Base-by-base conservation (phyloP, 1,139 yeast species). In the Meyerozyma guilliermondii region DNA sequence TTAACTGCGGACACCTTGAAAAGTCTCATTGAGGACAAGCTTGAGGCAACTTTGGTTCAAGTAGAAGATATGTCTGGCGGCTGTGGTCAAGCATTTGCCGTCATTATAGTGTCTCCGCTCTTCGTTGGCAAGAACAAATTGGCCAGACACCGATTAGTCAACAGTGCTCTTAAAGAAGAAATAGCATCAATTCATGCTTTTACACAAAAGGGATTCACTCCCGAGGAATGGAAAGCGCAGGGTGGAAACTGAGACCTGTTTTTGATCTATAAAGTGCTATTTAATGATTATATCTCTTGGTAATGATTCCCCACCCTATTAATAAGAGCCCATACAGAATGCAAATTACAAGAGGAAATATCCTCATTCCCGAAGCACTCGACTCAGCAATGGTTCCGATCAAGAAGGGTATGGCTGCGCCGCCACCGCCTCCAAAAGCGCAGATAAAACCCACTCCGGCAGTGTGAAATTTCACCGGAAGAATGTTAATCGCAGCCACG, bases 111-210 rank as follows among this genome's bases (percentile, higher is more conserved):
- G 16, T 83, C 92, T 10, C 52, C 60, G 8, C 16, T 33, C 8
- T 33, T 33, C 20, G 26, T 26, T 20, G 95, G 95, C 24, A 87
- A 89, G 66, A 88, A 88, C 65, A 87, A 87, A 60, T 71, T 92
- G 44, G 79, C 83, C 71, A 78, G 98, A 58, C 96, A 89, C 55
- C 73, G 98, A 49, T 58, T 89, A 53, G 96, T 94, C 39, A 92
- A 94, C 62, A 71, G 64, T 34, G 81, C 87, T 1, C 71, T 92
- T 47, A 83, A 82, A 55, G 88, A 83, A 14, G 96, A 91, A 59
- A 87, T 92, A 37, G 83, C 87, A 1, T 66, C 74, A 5, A 89
- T 92, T 37, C 98, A 92, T 65, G 98, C 98, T 0, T 94, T 92
- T 60, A 88, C 97, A 1, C 97, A 92, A 56, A 89, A 87, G 65